phyloP scores from a whole-genome alignment of 192 early-diverging fungal genomes.

The Coemansia sp. region DNA sequence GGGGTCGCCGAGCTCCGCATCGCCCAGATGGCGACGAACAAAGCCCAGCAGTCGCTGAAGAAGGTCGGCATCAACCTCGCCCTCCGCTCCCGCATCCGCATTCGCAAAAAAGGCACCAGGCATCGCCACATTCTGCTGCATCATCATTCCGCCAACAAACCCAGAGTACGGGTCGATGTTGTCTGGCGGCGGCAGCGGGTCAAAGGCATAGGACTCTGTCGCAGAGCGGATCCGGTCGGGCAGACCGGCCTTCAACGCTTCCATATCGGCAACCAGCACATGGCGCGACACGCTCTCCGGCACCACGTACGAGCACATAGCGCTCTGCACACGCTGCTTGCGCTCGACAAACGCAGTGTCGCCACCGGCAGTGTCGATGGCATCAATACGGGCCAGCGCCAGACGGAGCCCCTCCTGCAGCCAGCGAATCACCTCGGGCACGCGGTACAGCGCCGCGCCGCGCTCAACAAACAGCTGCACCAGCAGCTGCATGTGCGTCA shows the following conservation, averaged over 20 bases:
- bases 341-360: constrained; percentile 2
- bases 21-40: constrained; percentile 12
- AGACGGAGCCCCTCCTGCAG: constrained; percentile 50
- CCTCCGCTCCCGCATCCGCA: constrained; percentile 4
- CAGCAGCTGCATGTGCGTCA: constrained; percentile 63
- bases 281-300: constrained; percentile 50
- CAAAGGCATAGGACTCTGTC: constrained; percentile 40
- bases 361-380: background rate
- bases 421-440: constrained; percentile 67
- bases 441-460: constrained; percentile 78
- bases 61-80: constrained; percentile 15
- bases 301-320: constrained; percentile 41
- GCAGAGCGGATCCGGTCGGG: constrained; percentile 30
- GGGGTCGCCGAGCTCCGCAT: constrained; percentile 11
- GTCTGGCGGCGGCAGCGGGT: constrained; percentile 46
- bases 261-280: constrained; percentile 49
- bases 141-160: constrained; percentile 16
- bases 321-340: constrained; percentile 13
- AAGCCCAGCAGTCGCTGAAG: constrained; percentile 25
- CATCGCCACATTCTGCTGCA: constrained; percentile 9
- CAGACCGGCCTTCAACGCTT: constrained; percentile 41
- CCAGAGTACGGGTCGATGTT: constrained; percentile 42
- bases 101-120: constrained; percentile 29
- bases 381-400: constrained; percentile 39
- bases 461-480: constrained; percentile 76